Percentiles rank a stretch among this genome's conserved stretches.
Conservation (phyloP, 2,329 filamentous ascomycete genomes). For the Colletotrichum zoysiae region DNA sequence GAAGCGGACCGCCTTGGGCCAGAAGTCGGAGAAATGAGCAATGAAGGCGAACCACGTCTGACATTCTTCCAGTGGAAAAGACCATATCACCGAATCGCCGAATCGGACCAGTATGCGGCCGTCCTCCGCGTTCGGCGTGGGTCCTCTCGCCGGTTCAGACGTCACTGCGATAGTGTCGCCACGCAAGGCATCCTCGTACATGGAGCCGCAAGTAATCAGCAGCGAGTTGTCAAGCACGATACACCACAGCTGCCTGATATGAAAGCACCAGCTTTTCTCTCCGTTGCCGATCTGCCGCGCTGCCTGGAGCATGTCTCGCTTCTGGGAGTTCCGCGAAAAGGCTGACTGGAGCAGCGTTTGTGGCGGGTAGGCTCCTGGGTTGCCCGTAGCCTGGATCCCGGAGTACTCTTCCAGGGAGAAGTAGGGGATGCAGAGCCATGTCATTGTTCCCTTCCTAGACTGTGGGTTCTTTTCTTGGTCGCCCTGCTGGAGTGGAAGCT, state of each 20-base stretch:
- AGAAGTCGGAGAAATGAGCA: constrained; percentile 58
- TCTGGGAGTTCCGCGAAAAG: constrained; percentile 53
- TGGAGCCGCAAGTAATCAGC: constrained; percentile 58
- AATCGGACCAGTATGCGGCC: constrained; percentile 52
- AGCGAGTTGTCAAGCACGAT: constrained; percentile 58
- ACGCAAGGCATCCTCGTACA: constrained; percentile 51
- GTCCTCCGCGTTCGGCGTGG: constrained; percentile 33
- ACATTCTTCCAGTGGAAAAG: constrained; percentile 54
- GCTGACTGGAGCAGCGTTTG: constrained; percentile 59
- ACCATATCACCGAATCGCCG: constrained; percentile 54
- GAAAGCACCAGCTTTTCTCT: constrained; percentile 56
- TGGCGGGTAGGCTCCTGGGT: constrained; percentile 54
- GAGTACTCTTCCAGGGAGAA: constrained; percentile 60
- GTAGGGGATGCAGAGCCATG: constrained; percentile 62
- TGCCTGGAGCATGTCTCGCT: constrained; percentile 61
- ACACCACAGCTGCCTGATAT: constrained; percentile 63
- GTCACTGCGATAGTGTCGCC: constrained; percentile 50
- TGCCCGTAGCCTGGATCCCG: constrained; percentile 51
- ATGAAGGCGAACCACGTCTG: constrained; percentile 59
- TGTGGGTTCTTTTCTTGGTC: constrained; percentile 42
- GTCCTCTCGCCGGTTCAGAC: constrained; percentile 47
- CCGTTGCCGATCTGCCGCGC: constrained; percentile 55
- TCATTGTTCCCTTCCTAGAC: constrained; percentile 44
- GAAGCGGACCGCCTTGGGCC: constrained; percentile 56
- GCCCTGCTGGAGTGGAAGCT: constrained; percentile 49